Evolutionary conservation across 2,329 filamentous ascomycete genomes (phyloP).

Genomic region (Ophiognomonia clavigignenti-juglandacearum): DNA sequence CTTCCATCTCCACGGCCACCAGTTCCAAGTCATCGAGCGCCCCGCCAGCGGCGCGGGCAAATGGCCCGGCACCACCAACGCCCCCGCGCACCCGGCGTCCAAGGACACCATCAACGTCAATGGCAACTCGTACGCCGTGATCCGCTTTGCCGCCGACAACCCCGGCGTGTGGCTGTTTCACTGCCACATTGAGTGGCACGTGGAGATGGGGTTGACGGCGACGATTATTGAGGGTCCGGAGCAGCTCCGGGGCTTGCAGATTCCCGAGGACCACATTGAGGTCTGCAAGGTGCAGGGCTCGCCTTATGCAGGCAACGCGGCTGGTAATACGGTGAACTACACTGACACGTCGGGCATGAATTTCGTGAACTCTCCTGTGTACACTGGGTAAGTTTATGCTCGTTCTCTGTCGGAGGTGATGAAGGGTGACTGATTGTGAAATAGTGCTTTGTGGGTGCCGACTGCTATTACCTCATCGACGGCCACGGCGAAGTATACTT

Average conservation of each 20-base stretch:
- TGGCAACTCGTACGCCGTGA: slow-evolving; percentile 39
- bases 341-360: slow-evolving; percentile 50
- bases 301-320: slow-evolving; percentile 59
- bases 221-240: slow-evolving; percentile 54
- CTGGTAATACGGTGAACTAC: slow-evolving; percentile 53
- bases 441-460: slow-evolving; percentile 11
- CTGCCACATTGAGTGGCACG: slow-evolving; percentile 59
- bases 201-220: slow-evolving; percentile 52
- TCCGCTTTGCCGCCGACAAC: slow-evolving; percentile 48
- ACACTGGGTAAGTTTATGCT: slow-evolving; percentile 37
- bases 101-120: slow-evolving; percentile 36
- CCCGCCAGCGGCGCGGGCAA: slow-evolving; percentile 30
- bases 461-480: background rate
- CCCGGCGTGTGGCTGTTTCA: slow-evolving; percentile 53
- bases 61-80: slow-evolving; percentile 29
- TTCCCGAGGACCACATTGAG: slow-evolving; percentile 54
- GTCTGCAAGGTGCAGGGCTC: slow-evolving; percentile 40
- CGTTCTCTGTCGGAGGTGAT: no score
- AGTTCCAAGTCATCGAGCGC: slow-evolving; percentile 48
- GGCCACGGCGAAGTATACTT: background rate
- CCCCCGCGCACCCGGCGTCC: slow-evolving; percentile 25
- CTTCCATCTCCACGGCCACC: slow-evolving; percentile 51
- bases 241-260: slow-evolving; percentile 46
- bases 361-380: slow-evolving; percentile 41
- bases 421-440: slow-evolving; percentile 5